phyloP scores from a whole-genome alignment of 2,329 filamentous ascomycete species.

The Pestalotiopsis sp. region DNA sequence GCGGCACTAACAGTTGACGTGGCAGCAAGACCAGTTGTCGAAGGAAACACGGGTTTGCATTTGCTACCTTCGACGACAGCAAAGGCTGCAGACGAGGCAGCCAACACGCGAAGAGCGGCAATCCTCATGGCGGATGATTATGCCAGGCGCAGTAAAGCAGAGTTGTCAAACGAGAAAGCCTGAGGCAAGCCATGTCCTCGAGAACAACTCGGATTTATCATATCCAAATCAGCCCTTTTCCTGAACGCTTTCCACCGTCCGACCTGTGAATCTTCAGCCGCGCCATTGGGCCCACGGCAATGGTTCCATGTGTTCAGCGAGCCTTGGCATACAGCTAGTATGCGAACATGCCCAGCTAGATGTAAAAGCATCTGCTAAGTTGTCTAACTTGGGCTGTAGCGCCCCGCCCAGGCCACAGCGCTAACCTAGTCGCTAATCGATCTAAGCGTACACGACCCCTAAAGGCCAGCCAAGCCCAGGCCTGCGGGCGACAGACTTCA shows the following conservation, averaged over 20 bases:
- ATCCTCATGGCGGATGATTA: not conserved
- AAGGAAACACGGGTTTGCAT: not conserved
- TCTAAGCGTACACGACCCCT: slow-evolving; percentile 1
- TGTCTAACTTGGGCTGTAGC: not conserved
- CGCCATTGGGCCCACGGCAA: not conserved
- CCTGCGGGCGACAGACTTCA: not conserved
- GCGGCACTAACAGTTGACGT: not conserved
- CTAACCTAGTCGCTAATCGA: slow-evolving; percentile 2
- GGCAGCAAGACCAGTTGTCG: not conserved
- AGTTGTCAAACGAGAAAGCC: slow-evolving; percentile 4
- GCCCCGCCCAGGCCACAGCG: not conserved
- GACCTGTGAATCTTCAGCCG: not conserved
- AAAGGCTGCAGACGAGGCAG: not conserved
- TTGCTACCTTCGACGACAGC: not conserved
- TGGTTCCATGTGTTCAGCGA: not conserved
- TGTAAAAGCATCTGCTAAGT: not conserved
- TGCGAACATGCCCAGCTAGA: not conserved
- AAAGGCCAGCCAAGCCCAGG: slow-evolving; percentile 1
- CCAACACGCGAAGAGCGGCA: not conserved
- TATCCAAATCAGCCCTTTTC: not conserved
- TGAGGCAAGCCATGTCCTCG: not conserved
- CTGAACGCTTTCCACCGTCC: not conserved
- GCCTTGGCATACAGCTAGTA: slow-evolving; percentile 2
- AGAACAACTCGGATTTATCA: slow-evolving; percentile 3
- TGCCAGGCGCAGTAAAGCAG: not conserved